A percentile compares a stretch with the other conserved stretches of the same genome.
These are phyloP conservation scores for Thermomyces lanuginosus DNA, from an alignment of 2,329 filamentous ascomycete genomes.

Conservation along the genomic window DNA sequence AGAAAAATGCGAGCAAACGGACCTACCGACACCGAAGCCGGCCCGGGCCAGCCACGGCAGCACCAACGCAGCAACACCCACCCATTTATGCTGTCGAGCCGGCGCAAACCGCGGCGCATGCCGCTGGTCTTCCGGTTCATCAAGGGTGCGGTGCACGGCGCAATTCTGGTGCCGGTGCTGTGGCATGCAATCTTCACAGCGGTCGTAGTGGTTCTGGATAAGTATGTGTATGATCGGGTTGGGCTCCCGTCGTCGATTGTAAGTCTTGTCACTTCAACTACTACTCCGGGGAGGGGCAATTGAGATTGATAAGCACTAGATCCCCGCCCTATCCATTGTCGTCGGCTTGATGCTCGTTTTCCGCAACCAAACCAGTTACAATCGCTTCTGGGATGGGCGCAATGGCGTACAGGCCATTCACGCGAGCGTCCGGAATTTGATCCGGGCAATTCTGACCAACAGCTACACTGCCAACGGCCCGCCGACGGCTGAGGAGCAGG, in stretches of 20 bases:
- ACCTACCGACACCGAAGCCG: not conserved
- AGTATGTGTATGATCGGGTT: slow-evolving; percentile 33
- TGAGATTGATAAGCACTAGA: slow-evolving; percentile 22
- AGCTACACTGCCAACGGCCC: slow-evolving; percentile 20
- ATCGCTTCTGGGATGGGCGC: slow-evolving; percentile 47
- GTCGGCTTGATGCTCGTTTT: slow-evolving; percentile 53
- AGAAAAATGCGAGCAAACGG: slow-evolving; percentile 1
- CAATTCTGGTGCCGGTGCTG: slow-evolving; percentile 40
- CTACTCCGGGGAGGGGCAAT: too few species aligned
- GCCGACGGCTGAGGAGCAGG: slow-evolving; percentile 28
- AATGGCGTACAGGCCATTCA: slow-evolving; percentile 41
- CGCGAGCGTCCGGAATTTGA: slow-evolving; percentile 44
- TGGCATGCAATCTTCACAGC: slow-evolving; percentile 43
- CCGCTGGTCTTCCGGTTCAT: slow-evolving; percentile 48
- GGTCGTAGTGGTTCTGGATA: slow-evolving; percentile 42
- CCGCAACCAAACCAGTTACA: slow-evolving; percentile 47
- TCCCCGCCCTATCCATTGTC: slow-evolving; percentile 48
- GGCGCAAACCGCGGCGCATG: slow-evolving; percentile 32
- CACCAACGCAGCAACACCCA: slow-evolving; percentile 12
- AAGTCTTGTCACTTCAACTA: slow-evolving; percentile 11
- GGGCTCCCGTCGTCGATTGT: slow-evolving; percentile 43
- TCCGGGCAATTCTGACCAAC: slow-evolving; percentile 39
- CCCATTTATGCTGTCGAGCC: slow-evolving; percentile 17
- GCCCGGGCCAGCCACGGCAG: slow-evolving; percentile 1
- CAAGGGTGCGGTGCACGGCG: slow-evolving; percentile 46